Base-by-base conservation (phyloP, 2,329 filamentous ascomycete genomes). In the Emericellopsis cladophorae region DNA sequence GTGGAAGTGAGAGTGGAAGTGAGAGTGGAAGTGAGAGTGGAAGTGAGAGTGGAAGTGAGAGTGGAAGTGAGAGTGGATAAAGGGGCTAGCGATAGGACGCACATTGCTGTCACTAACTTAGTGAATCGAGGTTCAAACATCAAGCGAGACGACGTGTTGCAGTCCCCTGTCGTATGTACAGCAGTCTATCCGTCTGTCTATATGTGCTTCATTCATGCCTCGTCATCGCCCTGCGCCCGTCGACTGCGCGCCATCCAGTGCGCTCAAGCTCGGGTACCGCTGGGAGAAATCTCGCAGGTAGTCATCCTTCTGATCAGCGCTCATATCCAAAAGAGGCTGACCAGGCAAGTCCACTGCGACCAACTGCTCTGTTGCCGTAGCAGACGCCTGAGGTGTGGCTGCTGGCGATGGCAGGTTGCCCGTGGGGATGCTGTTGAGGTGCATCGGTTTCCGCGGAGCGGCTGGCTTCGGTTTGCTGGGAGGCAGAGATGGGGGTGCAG, bases 181-280 rank as follows among this genome's bases (percentile, higher is more conserved):
- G 8, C 26, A 12, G 9, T 29, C 26, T 29, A 29, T 29, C 9
- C 26, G 12, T 29, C 26, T 29, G 12, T 29, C 26, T 29, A 29
- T 29, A 9, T 29, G 7, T 9, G 8, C 26, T 29, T 29, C 26
- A 29, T 29, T 12, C 18, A 5, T 21, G 18, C 18, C 18, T 21
- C 7, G 26, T 29, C 26, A 29, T 29, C 26, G 26, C 26, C 26
- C 12, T 9, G 26, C 26, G 7, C 26, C 26, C 26, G 26, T 29
- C 26, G 26, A 29, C 26, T 29, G 26, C 12, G 26, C 26, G 26
- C 26, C 12, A 29, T 95, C 89, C 49, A 95, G 75, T 9, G 86
- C 76, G 42, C 79, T 81, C 44, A 96, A 64, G 55, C 84, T 93
- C 1, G 90, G 90, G 60, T 88, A 95, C 44, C 87, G 71, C 60